Evolutionary conservation across 352 stramenopile species (phyloP), one percentile per base, ranked within the genome.

Genomic region (Pythium scleroteichum): DNA sequence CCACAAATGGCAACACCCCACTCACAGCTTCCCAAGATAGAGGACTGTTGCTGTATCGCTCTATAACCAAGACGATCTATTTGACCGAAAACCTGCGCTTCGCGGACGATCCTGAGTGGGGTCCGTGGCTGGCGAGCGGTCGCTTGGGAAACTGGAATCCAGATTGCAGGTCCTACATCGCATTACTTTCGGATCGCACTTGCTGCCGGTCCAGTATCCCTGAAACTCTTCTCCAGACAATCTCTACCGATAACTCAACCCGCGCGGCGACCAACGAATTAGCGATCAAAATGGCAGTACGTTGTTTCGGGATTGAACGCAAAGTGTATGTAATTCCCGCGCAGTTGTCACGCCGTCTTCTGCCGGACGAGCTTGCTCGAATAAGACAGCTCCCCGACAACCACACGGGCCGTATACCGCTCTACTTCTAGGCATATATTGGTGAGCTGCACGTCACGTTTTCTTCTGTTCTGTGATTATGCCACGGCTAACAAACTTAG

Each of bases 371-470:
- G 33, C 3, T 48, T 2, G 19, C 17, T 17, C 14, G 48, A 7
- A 19, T 66, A 3, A 22, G 32, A 32, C 10, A 23, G 3, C 22
- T 60, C 3, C 24, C 59, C 6, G 59, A 66, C 41, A 66, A 66
- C 42, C 47, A 56, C n/a, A 66, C 59, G 3, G 50, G 19, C 0
- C 17, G 33, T 19, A 56, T 56, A 17, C 49, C 29, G 0, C 5
- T 59, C 1, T 66, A 54, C 17, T 33, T 38, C 5, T 16, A 39
- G 8, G 0, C 51, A 16, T 66, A 66, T 24, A 55, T 66, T 9
- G 59, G 41, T 66, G 47, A 50, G 48, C n/a, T n/a, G n/a, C n/a
- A n/a, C n/a, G n/a, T n/a, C n/a, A n/a, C n/a, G n/a, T n/a, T n/a
- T n/a, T n/a, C n/a, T n/a, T n/a, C n/a, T n/a, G 29, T 10, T 35